Evolutionary conservation across 2,329 filamentous ascomycete genomes (phyloP).

Genomic region (Nannizziopsis barbatae): DNA sequence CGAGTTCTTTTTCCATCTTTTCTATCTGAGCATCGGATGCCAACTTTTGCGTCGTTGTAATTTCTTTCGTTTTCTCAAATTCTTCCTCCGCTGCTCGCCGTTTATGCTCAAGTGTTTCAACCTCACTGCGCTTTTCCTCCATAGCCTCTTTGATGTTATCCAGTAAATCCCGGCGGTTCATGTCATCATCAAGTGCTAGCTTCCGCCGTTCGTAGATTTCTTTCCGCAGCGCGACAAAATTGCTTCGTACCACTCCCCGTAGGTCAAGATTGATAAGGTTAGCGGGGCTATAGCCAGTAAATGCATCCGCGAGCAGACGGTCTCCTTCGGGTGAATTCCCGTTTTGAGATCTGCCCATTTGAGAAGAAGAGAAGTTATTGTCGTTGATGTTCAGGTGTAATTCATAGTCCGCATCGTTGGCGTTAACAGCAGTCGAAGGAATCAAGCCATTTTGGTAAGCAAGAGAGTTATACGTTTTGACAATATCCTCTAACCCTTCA

Average conservation of each 20-base stretch:
- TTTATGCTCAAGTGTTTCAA: conserved; percentile 80
- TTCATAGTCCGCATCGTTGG: conserved; percentile 75
- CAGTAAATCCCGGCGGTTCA: conserved; percentile 86
- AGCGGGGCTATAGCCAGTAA: conserved; percentile 78
- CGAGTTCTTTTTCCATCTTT: conserved; percentile 97
- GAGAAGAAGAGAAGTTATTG: conserved; percentile 61
- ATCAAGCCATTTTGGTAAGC: conserved; percentile 91
- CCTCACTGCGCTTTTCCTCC: conserved; percentile 85
- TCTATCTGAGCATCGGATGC: conserved; percentile 89
- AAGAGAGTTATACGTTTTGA: conserved; percentile 85
- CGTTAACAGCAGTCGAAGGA: conserved; percentile 70
- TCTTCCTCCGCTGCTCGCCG: conserved; percentile 83
- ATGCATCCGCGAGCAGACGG: conserved; percentile 67
- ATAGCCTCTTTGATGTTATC: conserved; percentile 95
- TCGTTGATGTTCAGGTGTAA: conserved; percentile 72
- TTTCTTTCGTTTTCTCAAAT: conserved; percentile 86
- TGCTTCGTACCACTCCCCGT: conserved; percentile 67
- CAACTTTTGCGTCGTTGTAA: conserved; percentile 74
- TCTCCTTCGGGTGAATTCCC: conserved; percentile 49
- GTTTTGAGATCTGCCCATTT: conserved; percentile 40
- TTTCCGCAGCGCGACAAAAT: conserved; percentile 67
- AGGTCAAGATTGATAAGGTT: conserved; percentile 85
- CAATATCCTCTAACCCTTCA: conserved; percentile 80
- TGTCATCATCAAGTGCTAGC: conserved; percentile 72
- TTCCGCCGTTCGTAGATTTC: conserved; percentile 85